Evolutionary conservation across 805 yeast species (phyloP), one percentile per base, ranked within the genome.

Genomic region (Nematodospora valgi): DNA sequence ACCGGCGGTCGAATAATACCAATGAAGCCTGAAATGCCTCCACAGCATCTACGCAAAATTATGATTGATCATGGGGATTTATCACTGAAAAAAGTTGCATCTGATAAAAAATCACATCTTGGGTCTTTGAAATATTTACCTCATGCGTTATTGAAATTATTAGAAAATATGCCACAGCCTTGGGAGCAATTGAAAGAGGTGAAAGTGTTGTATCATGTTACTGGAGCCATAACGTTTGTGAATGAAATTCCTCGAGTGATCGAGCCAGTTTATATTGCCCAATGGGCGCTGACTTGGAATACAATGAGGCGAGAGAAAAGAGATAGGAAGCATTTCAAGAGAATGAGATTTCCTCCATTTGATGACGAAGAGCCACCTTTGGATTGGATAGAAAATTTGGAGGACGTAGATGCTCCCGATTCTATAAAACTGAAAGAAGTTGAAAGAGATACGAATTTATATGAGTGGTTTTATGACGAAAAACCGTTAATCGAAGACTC

Each of bases 151-250:
- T 59, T 88, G 46, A 93, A 93, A 57, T 70, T 93, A 25, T 53
- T 93, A 25, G 98, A 93, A 51, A 88, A 87, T 52, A 91, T 93
- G 91, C 99, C 99, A 0, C 95, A 88, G 54, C 99, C 99, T 1
- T 93, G 99, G 99, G 98, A 93, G 56, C 75, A 78, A 34, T 64
- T 74, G 2, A 85, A 85, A 42, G 94, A 85, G 28, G 98, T 93
- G 15, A 78, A 75, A 39, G 98, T 91, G 5, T 59, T 91, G 27
- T 93, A 93, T 55, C 99, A 93, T 52, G 73, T 74, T 14, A 78
- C 93, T 0, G 98, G 98, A 17, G 97, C 98, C 10, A 82, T 93
- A 13, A 87, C 98, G 0, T 88, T 93, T 68, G 96, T 93, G 14
- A 82, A 91, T 55, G 98, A 93, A 54, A 71, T 76, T 4, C 97